phyloP scores from a whole-genome alignment of 345 rosid species.

The Syzygium jambos region DNA sequence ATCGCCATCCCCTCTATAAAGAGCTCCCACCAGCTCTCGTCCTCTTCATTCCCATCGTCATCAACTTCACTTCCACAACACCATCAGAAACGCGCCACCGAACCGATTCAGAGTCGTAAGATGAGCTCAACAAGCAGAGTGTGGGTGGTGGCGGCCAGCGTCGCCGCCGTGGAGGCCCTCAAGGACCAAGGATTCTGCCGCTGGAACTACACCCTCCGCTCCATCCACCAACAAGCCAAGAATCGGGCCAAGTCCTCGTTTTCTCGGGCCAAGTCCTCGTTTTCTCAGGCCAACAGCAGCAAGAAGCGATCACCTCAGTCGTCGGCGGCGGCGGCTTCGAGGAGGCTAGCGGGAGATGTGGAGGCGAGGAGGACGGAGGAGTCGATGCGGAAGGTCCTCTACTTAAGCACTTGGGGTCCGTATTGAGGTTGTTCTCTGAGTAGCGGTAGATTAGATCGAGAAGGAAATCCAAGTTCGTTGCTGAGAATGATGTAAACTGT shows the following conservation, averaged over 20 bases:
- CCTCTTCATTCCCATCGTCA: no score
- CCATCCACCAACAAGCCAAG: constrained; percentile 19
- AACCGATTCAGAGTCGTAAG: not conserved
- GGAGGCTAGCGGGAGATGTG: not conserved
- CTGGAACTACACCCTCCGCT: constrained; percentile 27
- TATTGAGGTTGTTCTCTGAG: no score
- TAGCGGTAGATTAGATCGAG: no score
- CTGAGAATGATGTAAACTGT: not conserved
- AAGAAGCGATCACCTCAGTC: constrained; percentile 16
- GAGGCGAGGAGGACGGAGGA: constrained; percentile 24
- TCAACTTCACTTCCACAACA: no score
- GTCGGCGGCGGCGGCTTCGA: not conserved
- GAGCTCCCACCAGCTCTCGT: not conserved
- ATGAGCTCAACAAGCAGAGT: constrained; percentile 18
- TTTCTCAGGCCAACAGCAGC: constrained; percentile 5
- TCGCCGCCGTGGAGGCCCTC: constrained; percentile 26
- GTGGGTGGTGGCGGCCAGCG: constrained; percentile 21
- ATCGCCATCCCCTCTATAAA: no score
- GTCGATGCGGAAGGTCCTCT: constrained; percentile 38
- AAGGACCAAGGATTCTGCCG: constrained; percentile 31
- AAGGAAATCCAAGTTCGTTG: no score
- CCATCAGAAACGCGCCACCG: not conserved
- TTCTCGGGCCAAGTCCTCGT: constrained; percentile 8
- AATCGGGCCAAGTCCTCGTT: constrained; percentile 8
- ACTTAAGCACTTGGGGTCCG: constrained; percentile 52